Evolutionary conservation across 208 protist genomes (phyloP), one percentile per base, ranked within the genome.

Genomic region (Trypanosoma brucei): DNA sequence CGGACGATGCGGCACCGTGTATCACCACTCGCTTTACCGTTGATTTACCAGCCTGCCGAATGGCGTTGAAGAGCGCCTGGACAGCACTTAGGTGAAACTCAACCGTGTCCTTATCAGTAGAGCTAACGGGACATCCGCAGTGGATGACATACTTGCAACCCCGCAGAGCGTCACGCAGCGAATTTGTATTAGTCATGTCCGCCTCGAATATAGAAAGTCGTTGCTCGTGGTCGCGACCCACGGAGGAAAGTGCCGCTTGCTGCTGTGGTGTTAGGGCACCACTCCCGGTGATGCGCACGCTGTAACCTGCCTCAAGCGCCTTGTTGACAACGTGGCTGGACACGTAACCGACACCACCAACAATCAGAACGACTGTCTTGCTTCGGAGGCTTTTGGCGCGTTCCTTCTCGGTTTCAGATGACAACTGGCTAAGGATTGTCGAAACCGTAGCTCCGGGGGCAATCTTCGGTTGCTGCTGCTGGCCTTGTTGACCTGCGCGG

Each of bases 71-170:
- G 60, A 96, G 85, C 1, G 90, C 86, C 38, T 88, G 86, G 39
- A 93, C 78, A 22, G 90, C 78, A 46, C 77, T 76, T 2, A 77
- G 73, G 78, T 96, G 85, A 51, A 78, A 79, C 0, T 44, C 62
- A 0, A 96, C 81, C 8, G 72, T 64, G 50, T 86, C 74, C 33
- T 72, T 76, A 7, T 55, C 72, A 37, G 74, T 69, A 30, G 73
- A 57, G 13, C 69, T 70, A 51, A 39, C 55, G 3, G 84, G 67
- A 70, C 83, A 92, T 35, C 90, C 90, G 53, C 90, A 96, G 68
- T 96, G 90, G 30, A 96, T 84, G 37, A 96, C 79, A 69, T 93
- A 93, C 35, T 82, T 79, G 64, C 90, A 96, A 35, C 85, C 85
- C 2, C 82, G 69, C 54, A 96, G 83, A 1, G 73, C 81, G 37